phyloP scores from a whole-genome alignment of 106 monocot genomes.

The Dioscorea zingiberensis region DNA sequence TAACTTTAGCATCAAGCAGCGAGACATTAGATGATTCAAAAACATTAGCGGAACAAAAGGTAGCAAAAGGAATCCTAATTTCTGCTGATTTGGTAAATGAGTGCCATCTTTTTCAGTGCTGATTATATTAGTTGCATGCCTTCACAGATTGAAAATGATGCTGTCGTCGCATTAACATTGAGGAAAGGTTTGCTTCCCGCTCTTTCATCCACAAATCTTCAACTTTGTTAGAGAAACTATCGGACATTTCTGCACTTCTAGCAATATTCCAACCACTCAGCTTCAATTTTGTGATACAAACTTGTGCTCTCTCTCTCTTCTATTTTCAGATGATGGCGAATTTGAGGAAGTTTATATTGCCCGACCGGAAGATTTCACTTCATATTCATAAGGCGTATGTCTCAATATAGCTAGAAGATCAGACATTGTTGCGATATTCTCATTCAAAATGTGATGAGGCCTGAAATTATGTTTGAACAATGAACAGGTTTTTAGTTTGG shows the following conservation, averaged over 20 bases:
- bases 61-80: constrained; percentile 1
- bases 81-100: neutral
- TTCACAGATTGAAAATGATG: constrained; percentile 90
- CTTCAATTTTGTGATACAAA: neutral
- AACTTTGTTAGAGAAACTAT: no score
- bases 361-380: constrained; percentile 43
- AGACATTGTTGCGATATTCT: no score
- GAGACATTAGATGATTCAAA: constrained; percentile 82
- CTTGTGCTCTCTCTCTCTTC: neutral
- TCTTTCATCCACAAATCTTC: neutral
- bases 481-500: no score
- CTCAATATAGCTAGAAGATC: no score
- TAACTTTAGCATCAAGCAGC: constrained; percentile 57
- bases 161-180: constrained; percentile 61
- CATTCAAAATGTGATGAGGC: no score
- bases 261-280: neutral
- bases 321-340: constrained; percentile 48
- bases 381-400: constrained; percentile 27
- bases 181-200: constrained; percentile 55
- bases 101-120: neutral
- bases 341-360: constrained; percentile 68
- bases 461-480: no score
- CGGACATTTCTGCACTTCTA: neutral
- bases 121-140: neutral
- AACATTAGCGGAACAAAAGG: constrained; percentile 94